These are phyloP conservation scores for Peronospora belbahrii DNA, from an alignment of 352 stramenopile species.

Conservation along the genomic window DNA sequence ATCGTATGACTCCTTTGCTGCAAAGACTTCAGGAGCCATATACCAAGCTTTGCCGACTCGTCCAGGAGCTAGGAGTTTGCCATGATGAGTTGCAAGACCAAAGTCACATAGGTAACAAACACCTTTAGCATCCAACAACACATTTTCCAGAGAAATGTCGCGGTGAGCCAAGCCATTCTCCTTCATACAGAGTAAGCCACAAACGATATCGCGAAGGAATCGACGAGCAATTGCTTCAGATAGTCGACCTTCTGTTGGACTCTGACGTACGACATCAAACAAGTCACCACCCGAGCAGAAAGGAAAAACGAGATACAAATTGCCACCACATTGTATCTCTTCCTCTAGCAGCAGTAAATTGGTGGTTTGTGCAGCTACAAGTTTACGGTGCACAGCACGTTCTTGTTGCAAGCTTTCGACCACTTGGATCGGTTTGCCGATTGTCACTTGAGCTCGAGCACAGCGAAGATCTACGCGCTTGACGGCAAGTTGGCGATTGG, in stretches of 20 bases:
- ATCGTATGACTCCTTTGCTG: slow-evolving; percentile 32
- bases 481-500: slow-evolving; percentile 36
- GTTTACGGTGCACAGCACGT: slow-evolving; percentile 34
- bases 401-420: slow-evolving; percentile 46
- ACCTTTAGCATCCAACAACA: slow-evolving; percentile 34
- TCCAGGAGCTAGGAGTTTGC: slow-evolving; percentile 18
- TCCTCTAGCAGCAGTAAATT: slow-evolving; percentile 46
- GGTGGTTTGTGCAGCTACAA: slow-evolving; percentile 21
- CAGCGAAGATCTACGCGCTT: slow-evolving; percentile 40
- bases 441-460: slow-evolving; percentile 28
- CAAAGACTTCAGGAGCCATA: slow-evolving; percentile 59
- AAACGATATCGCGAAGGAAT: slow-evolving; percentile 34
- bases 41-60: slow-evolving; percentile 59
- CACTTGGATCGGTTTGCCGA: slow-evolving; percentile 30
- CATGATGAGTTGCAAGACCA: slow-evolving; percentile 28
- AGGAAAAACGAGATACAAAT: slow-evolving; percentile 46
- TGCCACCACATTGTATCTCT: slow-evolving; percentile 31
- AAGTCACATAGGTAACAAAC: slow-evolving; percentile 51
- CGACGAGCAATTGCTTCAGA: slow-evolving; percentile 25
- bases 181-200: slow-evolving; percentile 30
- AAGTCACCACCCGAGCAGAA: slow-evolving; percentile 48
- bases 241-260: slow-evolving; percentile 24
- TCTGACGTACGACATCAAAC: slow-evolving; percentile 42
- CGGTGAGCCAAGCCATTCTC: slow-evolving; percentile 43
- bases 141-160: slow-evolving; percentile 45